Base-by-base conservation (phyloP, 805 yeast species). In the Wickerhamomyces hampshirensis region DNA sequence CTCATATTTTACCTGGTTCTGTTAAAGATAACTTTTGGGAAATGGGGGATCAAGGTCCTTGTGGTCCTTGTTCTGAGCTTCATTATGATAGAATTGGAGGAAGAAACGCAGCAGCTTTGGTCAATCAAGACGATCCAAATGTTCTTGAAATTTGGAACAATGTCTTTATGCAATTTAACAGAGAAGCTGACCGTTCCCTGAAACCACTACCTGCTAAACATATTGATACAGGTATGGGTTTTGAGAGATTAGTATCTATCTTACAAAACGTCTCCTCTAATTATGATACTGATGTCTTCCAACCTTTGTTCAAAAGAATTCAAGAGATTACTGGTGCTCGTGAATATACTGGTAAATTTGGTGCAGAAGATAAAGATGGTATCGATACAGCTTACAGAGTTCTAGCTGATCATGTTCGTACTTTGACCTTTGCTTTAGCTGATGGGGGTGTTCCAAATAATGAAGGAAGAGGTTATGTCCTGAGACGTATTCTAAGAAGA, bases 31-130 rank as follows among this genome's bases (percentile, higher is more conserved):
- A 93, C 67, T 93, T 93, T 65, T 93, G 99, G 99, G 99, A 93
- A 70, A 93, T 93, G 99, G 99, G 99, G 54, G 99, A 94, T 58
- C 98, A 91, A 69, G 99, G 99, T 49, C 99, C 99, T 33, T 93
- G 99, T 71, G 99, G 99, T 45, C 99, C 99, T 35, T 94, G 98
- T 68, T 84, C 95, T 17, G 99, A 93, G 65, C 75, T 93, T 51
- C 99, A 93, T 64, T 93, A 87, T 62, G 99, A 93, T 65, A 80
- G 98, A 66, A 88, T 93, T 47, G 98, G 98, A 48, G 97, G 98
- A 40, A 82, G 99, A 71, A 91, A 93, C 57, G 98, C 98, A 37
- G 71, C 97, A 14, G 54, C 65, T 45, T 71, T 94, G 47, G 99
- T 93, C 53, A 93, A 93, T 61, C 77, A 77, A 79, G 99, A 93